Evolutionary conservation across 352 stramenopile species (phyloP).

Genomic region (Phytopythium sindhum): DNA sequence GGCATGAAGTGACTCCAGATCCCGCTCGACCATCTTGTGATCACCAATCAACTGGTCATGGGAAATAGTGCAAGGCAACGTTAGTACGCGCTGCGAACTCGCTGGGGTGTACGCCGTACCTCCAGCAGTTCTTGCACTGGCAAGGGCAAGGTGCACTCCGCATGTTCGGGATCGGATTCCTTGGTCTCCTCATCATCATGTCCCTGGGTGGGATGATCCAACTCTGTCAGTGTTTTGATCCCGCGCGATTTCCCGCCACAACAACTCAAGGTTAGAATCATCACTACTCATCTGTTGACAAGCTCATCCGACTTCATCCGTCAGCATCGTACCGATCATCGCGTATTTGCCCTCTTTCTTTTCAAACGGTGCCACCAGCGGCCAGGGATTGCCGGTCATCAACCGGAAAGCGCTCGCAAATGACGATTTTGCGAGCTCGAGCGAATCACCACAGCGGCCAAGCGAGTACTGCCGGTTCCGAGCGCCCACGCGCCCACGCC

Average conservation of each 20-base stretch:
- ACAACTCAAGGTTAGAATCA: background rate
- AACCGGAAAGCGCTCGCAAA: constrained; percentile 28
- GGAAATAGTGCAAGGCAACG: too few relatives aligned
- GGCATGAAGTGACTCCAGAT: background rate
- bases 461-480: constrained; percentile 15
- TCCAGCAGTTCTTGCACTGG: constrained; percentile 36
- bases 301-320: too few relatives aligned
- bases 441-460: background rate
- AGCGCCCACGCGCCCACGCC: constrained; percentile 60
- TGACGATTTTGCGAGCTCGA: background rate
- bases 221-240: background rate
- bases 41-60: background rate
- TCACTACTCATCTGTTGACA: too few relatives aligned
- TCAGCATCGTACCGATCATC: constrained; percentile 22
- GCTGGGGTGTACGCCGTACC: constrained; percentile 6
- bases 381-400: constrained; percentile 70
- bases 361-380: constrained; percentile 35
- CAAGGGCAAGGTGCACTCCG: constrained; percentile 19
- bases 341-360: constrained; percentile 63
- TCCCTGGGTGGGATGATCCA: background rate
- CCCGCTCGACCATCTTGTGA: background rate
- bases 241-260: too few relatives aligned
- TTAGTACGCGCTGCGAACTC: background rate
- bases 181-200: background rate
- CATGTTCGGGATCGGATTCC: background rate